Evolutionary conservation across 2,329 filamentous ascomycete genomes (phyloP), one percentile per base, ranked within the genome.

Genomic region (Penicillium thymicola): DNA sequence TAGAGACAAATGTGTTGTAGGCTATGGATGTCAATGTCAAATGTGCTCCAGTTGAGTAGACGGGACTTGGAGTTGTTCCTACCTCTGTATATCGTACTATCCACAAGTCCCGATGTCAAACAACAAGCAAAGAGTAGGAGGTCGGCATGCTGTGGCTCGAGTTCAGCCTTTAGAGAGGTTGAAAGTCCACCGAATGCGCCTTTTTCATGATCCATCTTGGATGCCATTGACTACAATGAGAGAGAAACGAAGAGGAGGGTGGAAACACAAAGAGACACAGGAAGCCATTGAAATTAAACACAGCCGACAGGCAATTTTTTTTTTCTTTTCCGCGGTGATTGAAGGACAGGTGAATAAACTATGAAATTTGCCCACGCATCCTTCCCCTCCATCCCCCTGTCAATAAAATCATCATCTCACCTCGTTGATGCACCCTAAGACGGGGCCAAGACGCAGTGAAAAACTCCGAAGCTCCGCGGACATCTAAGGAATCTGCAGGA

Each of bases 1-100:
- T 76, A 1, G 74, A 76, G 11, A 77, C 75, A 55, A 78, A 77
- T 13, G 75, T 77, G 27, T 74, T 71, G 44, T 77, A 78, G 5
- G 75, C 75, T 78, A 27, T 3, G 14, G 0, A 38, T 28, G 32
- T 52, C 42, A 46, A 46, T 16, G 32, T 52, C 44, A 44, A 48
- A 37, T 11, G 37, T 45, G 9, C 3, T 7, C 23, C 27, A 37
- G 28, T 10, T 16, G 8, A n/a, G 23, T 23, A 25, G 10, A 37
- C 13, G 4, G 9, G 10, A 3, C 14, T 13, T 36, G n/a, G 9
- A 0, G 13, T n/a, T 18, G 25, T 11, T 21, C 58, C 11, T 38
- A 69, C 68, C 67, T 36, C 69, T 68, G 55, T 70, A 70, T 43
- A 69, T 65, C 4, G 68, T 70, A 47, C 68, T 70, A 38, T 70